These are phyloP conservation scores for Sphaerulina populicola DNA, from an alignment of 2,329 filamentous ascomycete species.

Conservation along the genomic window DNA sequence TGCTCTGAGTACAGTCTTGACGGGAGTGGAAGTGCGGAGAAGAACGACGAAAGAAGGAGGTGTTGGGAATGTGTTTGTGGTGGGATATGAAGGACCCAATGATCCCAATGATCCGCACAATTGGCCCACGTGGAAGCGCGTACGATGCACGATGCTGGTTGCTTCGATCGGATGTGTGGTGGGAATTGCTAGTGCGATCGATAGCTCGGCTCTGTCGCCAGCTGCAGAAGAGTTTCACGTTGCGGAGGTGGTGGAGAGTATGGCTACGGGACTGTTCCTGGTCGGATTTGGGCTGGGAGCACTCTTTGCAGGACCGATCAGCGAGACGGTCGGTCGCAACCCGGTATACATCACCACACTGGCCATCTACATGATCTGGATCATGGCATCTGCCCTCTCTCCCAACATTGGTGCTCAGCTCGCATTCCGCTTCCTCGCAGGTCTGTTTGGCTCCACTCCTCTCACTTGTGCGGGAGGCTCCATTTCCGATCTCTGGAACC, in stretches of 20 bases:
- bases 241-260: slow-evolving; percentile 43
- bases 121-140: slow-evolving; percentile 28
- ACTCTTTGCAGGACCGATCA: slow-evolving; percentile 43
- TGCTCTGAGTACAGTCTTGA: slow-evolving; percentile 31
- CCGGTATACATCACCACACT: slow-evolving; percentile 44
- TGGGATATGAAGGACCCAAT: slow-evolving; percentile 32
- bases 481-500: slow-evolving; percentile 26
- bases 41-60: slow-evolving; percentile 33
- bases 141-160: slow-evolving; percentile 32
- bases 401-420: slow-evolving; percentile 43
- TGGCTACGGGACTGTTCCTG: slow-evolving; percentile 41
- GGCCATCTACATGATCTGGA: slow-evolving; percentile 42
- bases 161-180: slow-evolving; percentile 44
- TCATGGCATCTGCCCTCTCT: slow-evolving; percentile 43
- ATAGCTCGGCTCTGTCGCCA: slow-evolving; percentile 42
- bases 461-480: slow-evolving; percentile 42
- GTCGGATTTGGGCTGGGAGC: slow-evolving; percentile 42
- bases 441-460: slow-evolving; percentile 42
- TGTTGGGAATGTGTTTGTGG: slow-evolving; percentile 34
- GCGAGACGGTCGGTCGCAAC: slow-evolving; percentile 40
- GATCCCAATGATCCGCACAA: slow-evolving; percentile 35
- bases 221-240: slow-evolving; percentile 43
- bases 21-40: slow-evolving; percentile 33
- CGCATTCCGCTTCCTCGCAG: slow-evolving; percentile 44
- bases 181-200: slow-evolving; percentile 46